Base-by-base conservation (phyloP, 345 rosid genomes). In the Geranium brycei region DNA sequence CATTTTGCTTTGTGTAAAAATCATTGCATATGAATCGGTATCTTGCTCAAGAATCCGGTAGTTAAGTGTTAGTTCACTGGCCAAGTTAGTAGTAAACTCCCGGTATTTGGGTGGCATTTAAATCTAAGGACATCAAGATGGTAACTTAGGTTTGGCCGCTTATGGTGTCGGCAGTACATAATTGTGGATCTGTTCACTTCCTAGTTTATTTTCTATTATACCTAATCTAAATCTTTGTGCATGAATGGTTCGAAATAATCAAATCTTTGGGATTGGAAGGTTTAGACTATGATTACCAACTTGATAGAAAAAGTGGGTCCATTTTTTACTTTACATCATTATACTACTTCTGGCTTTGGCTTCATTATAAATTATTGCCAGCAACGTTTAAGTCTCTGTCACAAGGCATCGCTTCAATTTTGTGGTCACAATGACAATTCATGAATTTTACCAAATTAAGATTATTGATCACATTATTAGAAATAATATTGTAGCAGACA, bases 151-250 rank as follows among this genome's bases (percentile, higher is more conserved):
- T 76, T 64, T 64, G 61, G 66, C 57, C 41, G 10, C 41, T 35
- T 35, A 35, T 35, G 41, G 41, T 35, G 10, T 35, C 10, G 5
- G 41, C 41, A 35, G 3, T 35, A 35, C 7, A 35, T 4, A 35
- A 35, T 35, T 35, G 41, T 35, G 41, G 41, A 62, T 1, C 11
- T 19, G 59, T 51, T 13, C 82, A 62, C 59, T 40, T 35, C 47
- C 66, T n/a, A 19, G 60, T 61, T 17, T 76, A 76, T 76, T 78
- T 73, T 78, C 72, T 64, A 51, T 77, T 69, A 75, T 51, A 85
- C 87, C 87, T 73, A 81, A 85, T 75, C 65, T 60, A 68, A 69
- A 66, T 69, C 14, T 69, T 65, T 63, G 61, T 23, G 31, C 66
- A 13, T 31, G 60, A 71, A 62, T 57, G 59, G 19, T 32, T 6